Conservation (phyloP, 208 protist genomes). For the Trypanosoma theileri region DNA sequence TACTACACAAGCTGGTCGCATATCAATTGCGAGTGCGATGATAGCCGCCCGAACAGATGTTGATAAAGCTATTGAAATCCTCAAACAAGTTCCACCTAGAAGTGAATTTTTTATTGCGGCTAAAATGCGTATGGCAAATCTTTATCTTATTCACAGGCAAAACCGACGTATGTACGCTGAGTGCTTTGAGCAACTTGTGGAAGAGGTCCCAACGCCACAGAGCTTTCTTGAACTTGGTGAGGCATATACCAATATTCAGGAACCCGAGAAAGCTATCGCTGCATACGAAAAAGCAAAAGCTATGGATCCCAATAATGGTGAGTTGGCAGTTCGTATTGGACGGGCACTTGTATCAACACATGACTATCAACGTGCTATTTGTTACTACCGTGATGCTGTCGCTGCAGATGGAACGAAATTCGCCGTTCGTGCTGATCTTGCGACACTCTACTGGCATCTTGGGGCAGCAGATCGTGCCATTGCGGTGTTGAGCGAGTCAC, state of each 20-base stretch:
- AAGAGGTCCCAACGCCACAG: conserved; percentile 64
- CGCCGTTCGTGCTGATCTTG: conserved; percentile 86
- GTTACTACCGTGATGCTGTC: conserved; percentile 90
- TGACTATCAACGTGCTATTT: conserved; percentile 91
- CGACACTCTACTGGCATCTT: conserved; percentile 90
- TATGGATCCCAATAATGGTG: conserved; percentile 76
- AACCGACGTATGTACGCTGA: conserved; percentile 79
- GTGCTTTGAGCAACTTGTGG: conserved; percentile 91
- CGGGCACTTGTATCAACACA: conserved; percentile 92
- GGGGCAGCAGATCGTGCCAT: conserved; percentile 62
- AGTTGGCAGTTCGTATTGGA: conserved; percentile 91
- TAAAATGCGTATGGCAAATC: conserved; percentile 85
- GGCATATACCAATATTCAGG: conserved; percentile 86
- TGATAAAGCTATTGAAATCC: conserved; percentile 79
- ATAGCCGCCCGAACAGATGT: conserved; percentile 81
- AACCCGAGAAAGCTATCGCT: conserved; percentile 89
- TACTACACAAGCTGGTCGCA: conserved; percentile 69
- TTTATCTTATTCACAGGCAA: conserved; percentile 83
- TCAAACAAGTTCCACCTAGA: conserved; percentile 65
- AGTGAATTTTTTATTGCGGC: conserved; percentile 81
- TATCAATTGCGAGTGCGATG: conserved; percentile 85
- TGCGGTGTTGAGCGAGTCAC: conserved; percentile 49
- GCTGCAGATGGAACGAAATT: conserved; percentile 60
- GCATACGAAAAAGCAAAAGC: conserved; percentile 87
- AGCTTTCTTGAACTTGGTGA: conserved; percentile 87